Evolutionary conservation across 2,329 filamentous ascomycete genomes (phyloP).

Genomic region (Talaromyces sp.): DNA sequence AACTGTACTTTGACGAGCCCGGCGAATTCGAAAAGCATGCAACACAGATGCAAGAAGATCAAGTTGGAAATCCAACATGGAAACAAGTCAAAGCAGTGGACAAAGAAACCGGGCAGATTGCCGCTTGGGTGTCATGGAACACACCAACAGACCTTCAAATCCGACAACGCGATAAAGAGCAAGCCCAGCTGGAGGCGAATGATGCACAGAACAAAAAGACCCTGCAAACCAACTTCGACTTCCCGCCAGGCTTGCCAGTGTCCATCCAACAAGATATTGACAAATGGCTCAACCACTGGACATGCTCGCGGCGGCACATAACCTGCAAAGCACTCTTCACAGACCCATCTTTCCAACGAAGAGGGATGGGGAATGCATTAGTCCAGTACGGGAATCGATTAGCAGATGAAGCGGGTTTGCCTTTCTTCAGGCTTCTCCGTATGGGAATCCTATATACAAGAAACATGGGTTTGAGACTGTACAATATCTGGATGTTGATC

Average conservation of each 20-base stretch:
- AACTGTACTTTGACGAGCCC: constrained; percentile 1
- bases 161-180: constrained; percentile 6
- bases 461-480: constrained; percentile 13
- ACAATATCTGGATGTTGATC: constrained; percentile 12
- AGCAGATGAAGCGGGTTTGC: constrained; percentile 10
- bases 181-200: background rate
- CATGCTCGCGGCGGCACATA: constrained; percentile 7
- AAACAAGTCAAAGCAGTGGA: constrained; percentile 16
- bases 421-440: constrained; percentile 13
- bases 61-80: constrained; percentile 4
- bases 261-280: constrained; percentile 12
- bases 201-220: background rate
- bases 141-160: constrained; percentile 7
- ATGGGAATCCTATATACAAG: constrained; percentile 1
- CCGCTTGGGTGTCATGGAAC: constrained; percentile 15
- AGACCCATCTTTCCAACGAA: constrained; percentile 11
- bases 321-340: constrained; percentile 15
- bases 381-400: constrained; percentile 10
- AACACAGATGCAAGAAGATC: constrained; percentile 11
- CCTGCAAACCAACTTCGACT: constrained; percentile 9
- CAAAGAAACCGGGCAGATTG: constrained; percentile 7
- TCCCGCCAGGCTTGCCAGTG: background rate
- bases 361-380: constrained; percentile 6
- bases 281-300: constrained; percentile 14
- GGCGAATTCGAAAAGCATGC: constrained; percentile 5